A percentile compares a stretch with the other conserved stretches of the same genome.
Conservation (phyloP, 768 basidiomycete species). For the Boletus fagicola region DNA sequence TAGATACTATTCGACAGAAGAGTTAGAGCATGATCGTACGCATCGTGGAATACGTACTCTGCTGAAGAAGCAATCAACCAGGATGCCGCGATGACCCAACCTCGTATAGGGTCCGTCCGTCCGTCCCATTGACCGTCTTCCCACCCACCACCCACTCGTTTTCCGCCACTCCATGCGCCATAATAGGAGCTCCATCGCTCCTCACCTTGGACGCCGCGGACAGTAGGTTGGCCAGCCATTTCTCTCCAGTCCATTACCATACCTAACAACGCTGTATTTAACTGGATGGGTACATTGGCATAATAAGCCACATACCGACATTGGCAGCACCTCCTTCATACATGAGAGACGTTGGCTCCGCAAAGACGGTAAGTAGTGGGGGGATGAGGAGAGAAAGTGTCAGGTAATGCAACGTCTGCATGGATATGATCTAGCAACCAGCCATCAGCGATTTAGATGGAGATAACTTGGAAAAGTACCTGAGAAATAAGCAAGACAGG, state of each 20-base stretch:
- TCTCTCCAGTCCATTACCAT: conserved; percentile 99
- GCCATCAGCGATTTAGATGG: neutral
- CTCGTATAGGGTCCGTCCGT: conserved; percentile 71
- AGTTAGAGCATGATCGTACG: conserved; percentile 7
- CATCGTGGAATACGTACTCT: conserved; percentile 63
- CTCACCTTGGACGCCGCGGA: conserved; percentile 60
- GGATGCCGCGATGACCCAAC: conserved; percentile 86
- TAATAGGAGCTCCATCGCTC: conserved; percentile 64
- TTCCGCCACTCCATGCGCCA: conserved; percentile 80
- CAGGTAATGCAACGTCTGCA: conserved; percentile 94
- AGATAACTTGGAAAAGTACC: conserved; percentile 37
- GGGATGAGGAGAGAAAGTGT: conserved; percentile 82
- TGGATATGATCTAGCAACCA: conserved; percentile 72
- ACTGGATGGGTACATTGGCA: neutral
- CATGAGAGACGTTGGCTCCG: conserved; percentile 63
- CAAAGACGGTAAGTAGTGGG: conserved; percentile 71
- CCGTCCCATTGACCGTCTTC: conserved; percentile 58
- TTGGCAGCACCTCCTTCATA: conserved; percentile 81
- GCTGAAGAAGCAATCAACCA: conserved; percentile 82
- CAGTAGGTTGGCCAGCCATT: conserved; percentile 83
- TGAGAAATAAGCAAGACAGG: conserved; percentile 86
- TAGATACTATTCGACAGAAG: conserved; percentile 47
- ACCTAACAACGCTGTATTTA: conserved; percentile 39
- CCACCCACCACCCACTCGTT: conserved; percentile 60
- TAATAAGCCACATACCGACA: conserved; percentile 52